These are phyloP conservation scores for Musa beccarii DNA, from an alignment of 176 grass and related monocot species.

Conservation along the genomic window DNA sequence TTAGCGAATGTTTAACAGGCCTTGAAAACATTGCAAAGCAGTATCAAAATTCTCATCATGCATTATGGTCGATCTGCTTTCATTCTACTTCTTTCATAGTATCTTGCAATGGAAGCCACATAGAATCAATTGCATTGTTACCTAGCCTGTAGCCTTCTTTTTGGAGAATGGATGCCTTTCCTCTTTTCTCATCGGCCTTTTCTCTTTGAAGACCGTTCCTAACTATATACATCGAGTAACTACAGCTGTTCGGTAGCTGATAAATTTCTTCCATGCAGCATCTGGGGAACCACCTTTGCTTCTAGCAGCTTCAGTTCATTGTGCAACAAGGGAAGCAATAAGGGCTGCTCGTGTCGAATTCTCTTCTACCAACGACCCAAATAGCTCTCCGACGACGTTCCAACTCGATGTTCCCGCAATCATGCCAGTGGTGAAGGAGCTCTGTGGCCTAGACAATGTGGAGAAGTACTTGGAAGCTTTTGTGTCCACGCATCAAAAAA, in stretches of 20 bases:
- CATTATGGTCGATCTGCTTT: no score
- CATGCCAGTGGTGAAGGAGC: conserved; percentile 79
- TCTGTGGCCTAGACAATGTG: conserved; percentile 73
- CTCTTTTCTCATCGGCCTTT: no score
- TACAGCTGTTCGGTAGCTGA: neutral
- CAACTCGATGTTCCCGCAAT: conserved; percentile 78
- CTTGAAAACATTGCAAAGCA: no score
- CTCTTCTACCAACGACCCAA: conserved; percentile 1
- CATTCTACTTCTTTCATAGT: no score
- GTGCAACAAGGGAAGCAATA: conserved; percentile 82
- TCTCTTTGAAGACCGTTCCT: no score
- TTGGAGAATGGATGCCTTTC: no score
- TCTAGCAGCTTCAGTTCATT: conserved; percentile 79
- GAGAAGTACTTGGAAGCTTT: conserved; percentile 68
- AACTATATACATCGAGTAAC: no score
- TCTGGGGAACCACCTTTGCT: conserved; percentile 85
- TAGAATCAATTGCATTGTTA: no score
- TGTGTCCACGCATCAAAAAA: neutral
- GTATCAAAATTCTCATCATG: no score
- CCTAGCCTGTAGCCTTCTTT: no score
- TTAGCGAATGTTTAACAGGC: no score
- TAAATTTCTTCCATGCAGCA: conserved; percentile 30
- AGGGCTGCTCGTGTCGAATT: conserved; percentile 55
- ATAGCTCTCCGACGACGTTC: conserved; percentile 32
- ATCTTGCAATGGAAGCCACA: no score